Evolutionary conservation across 129 eudicot species (phyloP), one percentile per base, ranked within the genome.

Genomic region (Flaveria robusta): DNA sequence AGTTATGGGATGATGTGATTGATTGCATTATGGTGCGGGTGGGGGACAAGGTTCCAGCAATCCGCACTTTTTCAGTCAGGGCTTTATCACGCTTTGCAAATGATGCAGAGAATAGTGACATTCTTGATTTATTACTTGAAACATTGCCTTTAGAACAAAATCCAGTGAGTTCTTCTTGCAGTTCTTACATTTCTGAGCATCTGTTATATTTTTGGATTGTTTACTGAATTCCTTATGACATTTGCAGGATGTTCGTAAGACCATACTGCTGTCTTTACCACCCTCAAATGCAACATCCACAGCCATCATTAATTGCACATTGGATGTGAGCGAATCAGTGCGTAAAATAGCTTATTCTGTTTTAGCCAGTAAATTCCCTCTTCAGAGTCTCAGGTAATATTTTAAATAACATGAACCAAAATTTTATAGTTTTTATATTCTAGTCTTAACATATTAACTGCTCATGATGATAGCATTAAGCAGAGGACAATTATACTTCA

Each of bases 1-100:
- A 91, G 70, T 83, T 95, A 1, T 95, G 97, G 99, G 99, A 91
- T 82, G 96, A 91, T 68, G 97, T 91, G 66, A 91, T 95, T 39
- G 99, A 91, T 4, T 87, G 89, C 87, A 74, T 95, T 87, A 91
- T 83, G 85, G 63, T 83, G 29, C 87, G 97, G 18, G 87, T 84
- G 29, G 83, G 83, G 46, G 99, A 95, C 77, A 95, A 91, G 80
- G 86, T 85, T 41, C 86, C 97, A 1, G 74, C 81, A 47, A 81
- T 95, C 56, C 94, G 99, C 50, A 82, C 92, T n/a, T 95, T 70
- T 85, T 86, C 97, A 14, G 86, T 91, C 56, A 86, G 97, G 74
- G 92, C 97, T 79, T 90, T 95, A 54, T 85, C 97, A 19, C 99
- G 99, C 34, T 95, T 95, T 74, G 86, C 86, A 46, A 89, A 76